Conservation (phyloP, 495 filamentous ascomycete genomes). For the Xylaria venustula region DNA sequence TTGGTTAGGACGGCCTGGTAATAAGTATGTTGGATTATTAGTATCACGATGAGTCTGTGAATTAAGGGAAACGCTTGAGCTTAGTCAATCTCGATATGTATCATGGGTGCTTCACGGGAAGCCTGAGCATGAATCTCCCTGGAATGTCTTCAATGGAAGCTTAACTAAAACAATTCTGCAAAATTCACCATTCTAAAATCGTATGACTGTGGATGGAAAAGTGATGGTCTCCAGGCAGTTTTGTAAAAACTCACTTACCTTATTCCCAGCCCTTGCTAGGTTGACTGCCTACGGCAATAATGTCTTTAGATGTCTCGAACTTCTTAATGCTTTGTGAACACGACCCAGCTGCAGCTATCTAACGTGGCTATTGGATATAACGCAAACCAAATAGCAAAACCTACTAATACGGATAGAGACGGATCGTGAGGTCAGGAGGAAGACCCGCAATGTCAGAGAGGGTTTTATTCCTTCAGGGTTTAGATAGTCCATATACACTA, state of each 20-base stretch:
- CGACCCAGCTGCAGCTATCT: not conserved
- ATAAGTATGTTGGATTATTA: no score
- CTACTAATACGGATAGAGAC: no score
- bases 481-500: no score
- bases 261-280: not conserved
- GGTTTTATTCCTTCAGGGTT: no score
- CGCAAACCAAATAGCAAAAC: no score
- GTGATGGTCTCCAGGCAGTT: not conserved
- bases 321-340: not conserved
- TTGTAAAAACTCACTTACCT: not conserved
- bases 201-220: not conserved
- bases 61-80: no score
- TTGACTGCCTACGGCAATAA: not conserved
- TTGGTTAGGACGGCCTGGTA: no score
- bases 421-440: no score
- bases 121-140: not conserved
- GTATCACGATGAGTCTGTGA: no score
- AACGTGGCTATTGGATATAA: no score
- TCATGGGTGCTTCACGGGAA: no score
- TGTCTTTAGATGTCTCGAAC: not conserved
- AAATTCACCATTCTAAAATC: not conserved
- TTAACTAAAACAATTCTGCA: not conserved
- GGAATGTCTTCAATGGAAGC: not conserved
- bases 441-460: not conserved
- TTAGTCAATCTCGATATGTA: no score